A percentile compares a stretch with the other conserved stretches of the same genome.
Conservation (phyloP, 441 rosid genomes). For the Pelargonium myrrhifolium region DNA sequence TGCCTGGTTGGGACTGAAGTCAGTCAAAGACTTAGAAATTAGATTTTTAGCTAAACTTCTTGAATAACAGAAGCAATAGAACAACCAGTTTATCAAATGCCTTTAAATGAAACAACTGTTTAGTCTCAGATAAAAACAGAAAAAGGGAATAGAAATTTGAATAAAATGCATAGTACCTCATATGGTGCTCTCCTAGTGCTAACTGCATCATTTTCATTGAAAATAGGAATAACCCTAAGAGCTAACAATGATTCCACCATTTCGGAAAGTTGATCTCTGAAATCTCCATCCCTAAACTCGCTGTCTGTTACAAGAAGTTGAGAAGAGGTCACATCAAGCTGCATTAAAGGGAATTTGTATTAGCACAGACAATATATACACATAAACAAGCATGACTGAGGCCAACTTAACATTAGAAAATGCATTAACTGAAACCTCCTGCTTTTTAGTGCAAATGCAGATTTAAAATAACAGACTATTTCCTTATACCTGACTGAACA, state of each 20-base stretch:
- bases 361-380: constrained; percentile 2
- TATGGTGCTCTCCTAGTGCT: constrained; percentile 48
- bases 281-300: constrained; percentile 35
- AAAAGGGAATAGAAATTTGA: not conserved
- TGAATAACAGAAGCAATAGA: not conserved
- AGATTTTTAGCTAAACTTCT: not conserved
- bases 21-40: not conserved
- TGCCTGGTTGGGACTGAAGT: not conserved
- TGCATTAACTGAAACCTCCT: not conserved
- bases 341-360: constrained; percentile 19
- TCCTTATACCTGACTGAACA: constrained; percentile 38
- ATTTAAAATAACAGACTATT: not conserved
- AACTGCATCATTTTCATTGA: constrained; percentile 48
- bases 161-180: constrained; percentile 25
- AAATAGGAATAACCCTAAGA: constrained; percentile 40
- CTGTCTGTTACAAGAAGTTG: constrained; percentile 45
- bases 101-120: not conserved
- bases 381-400: not conserved
- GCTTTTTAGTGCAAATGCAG: not conserved
- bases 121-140: not conserved
- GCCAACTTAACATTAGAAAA: not conserved
- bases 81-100: not conserved
- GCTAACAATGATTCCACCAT: constrained; percentile 37
- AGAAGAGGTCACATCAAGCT: constrained; percentile 46
- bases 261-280: constrained; percentile 40